Evolutionary conservation across 2,329 filamentous ascomycete genomes (phyloP), one percentile per base, ranked within the genome.

Genomic region (Fusarium sp.): DNA sequence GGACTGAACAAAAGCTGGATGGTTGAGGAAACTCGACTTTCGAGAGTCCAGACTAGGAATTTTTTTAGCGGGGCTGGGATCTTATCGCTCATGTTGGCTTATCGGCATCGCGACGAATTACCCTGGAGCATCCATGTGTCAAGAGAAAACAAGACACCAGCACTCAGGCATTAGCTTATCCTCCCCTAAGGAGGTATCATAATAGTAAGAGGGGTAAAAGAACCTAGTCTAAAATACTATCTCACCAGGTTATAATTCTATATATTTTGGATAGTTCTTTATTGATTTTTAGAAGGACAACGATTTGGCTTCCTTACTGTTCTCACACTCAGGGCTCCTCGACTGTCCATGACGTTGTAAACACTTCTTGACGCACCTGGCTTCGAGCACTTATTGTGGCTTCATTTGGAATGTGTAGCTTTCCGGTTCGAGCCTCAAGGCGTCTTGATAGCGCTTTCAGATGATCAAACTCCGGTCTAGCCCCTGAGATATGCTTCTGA

Each of bases 1-100:
- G 42, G 40, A 44, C 23, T 31, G 25, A 8, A 31, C 16, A 34
- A 66, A n/a, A 57, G 38, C 6, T 62, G 50, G 36, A 54, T 27
- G 46, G 20, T 51, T 11, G 10, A 49, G 20, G 46, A 65, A 50
- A 23, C 55, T 50, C 18, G 6, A 58, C 1, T 59, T 57, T 54
- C 9, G 38, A 62, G 54, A 29, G 59, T 55, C 44, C 34, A 53
- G 50, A 59, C 49, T 61, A 55, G 61, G 54, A 68, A 13, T 63
- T 75, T 77, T 78, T 77, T 74, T 72, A 73, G 76, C 64, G 76
- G 76, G 69, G 69, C 73, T 57, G 16, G 44, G 33, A 50, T 25
- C 64, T 74, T 69, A 74, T 76, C 70, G 23, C 14, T 14, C 9
- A 10, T 10, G 4, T 14, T 25, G 9, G 11, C 38, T 53, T 61